Evolutionary conservation across 352 stramenopile genomes (phyloP).

Genomic region (Phytophthora quininea): DNA sequence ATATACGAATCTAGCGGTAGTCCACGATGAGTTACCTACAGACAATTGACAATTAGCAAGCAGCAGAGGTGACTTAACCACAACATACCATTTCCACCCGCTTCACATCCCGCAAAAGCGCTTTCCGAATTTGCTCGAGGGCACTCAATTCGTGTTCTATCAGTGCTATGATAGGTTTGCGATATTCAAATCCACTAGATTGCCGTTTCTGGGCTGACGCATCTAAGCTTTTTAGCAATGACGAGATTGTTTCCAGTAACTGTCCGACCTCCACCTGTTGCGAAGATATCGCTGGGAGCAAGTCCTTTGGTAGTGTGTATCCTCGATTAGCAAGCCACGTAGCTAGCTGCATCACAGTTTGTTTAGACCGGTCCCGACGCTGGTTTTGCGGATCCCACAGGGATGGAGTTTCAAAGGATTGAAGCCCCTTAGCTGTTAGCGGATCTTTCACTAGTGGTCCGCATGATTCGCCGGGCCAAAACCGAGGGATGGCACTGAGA

Average conservation of each 20-base stretch:
- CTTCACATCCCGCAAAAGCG: slow-evolving; percentile 29
- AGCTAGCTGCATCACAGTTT: slow-evolving; percentile 9
- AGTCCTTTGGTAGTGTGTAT: not conserved
- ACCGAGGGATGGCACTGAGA: slow-evolving; percentile 5
- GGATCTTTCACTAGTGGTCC: slow-evolving; percentile 16
- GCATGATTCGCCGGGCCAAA: slow-evolving; percentile 25
- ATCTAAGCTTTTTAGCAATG: slow-evolving; percentile 14
- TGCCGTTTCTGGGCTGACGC: not conserved
- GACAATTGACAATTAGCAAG: slow-evolving; percentile 7
- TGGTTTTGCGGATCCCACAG: slow-evolving; percentile 23
- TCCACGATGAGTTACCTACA: slow-evolving; percentile 12
- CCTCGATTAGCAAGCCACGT: slow-evolving; percentile 11
- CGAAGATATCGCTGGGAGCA: not conserved
- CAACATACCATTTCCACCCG: slow-evolving; percentile 33
- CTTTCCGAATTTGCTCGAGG: slow-evolving; percentile 21
- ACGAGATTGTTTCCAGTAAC: slow-evolving; percentile 14
- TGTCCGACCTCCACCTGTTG: not conserved
- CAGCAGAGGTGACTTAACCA: not conserved
- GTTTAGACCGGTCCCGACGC: slow-evolving; percentile 7
- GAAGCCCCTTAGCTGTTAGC: not conserved
- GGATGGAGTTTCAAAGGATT: slow-evolving; percentile 1
- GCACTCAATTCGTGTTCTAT: slow-evolving; percentile 22
- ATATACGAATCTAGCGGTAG: slow-evolving; percentile 13
- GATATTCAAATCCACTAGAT: slow-evolving; percentile 21
- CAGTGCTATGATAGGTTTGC: slow-evolving; percentile 35